phyloP scores from a whole-genome alignment of 2,329 filamentous ascomycete species.

The Diaporthe capsici region DNA sequence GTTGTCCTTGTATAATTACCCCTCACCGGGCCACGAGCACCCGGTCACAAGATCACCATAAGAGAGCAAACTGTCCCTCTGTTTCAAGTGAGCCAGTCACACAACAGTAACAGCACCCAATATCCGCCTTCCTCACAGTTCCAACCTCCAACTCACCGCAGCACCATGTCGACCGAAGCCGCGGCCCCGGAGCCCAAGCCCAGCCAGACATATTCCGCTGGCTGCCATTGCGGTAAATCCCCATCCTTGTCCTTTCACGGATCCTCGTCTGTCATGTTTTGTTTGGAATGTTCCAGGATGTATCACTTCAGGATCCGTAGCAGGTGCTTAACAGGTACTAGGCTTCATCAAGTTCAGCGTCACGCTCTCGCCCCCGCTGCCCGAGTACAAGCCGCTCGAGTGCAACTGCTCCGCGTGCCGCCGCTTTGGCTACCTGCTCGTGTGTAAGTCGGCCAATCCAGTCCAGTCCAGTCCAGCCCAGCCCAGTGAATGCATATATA shows the following conservation, averaged over 20 bases:
- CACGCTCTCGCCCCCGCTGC: constrained; percentile 63
- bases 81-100: neutral
- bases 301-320: no score
- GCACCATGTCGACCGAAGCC: constrained; percentile 33
- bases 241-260: no score
- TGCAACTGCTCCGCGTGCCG: constrained; percentile 69
- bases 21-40: neutral
- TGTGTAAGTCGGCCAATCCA: constrained; percentile 54
- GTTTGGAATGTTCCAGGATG: no score
- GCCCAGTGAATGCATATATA: neutral
- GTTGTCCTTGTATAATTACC: neutral
- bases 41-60: neutral
- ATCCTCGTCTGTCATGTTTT: no score
- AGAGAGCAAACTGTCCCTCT: neutral
- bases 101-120: neutral
- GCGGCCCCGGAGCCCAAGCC: constrained; percentile 39
- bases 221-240: constrained; percentile 65
- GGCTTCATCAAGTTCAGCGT: constrained; percentile 59
- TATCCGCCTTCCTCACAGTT: no score
- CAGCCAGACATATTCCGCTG: constrained; percentile 58
- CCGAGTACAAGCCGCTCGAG: constrained; percentile 59
- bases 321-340: no score
- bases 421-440: constrained; percentile 65
- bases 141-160: constrained; percentile 35
- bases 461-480: neutral